phyloP scores from a whole-genome alignment of 1,139 yeast genomes.

The Citeromyces hawaiiensis region DNA sequence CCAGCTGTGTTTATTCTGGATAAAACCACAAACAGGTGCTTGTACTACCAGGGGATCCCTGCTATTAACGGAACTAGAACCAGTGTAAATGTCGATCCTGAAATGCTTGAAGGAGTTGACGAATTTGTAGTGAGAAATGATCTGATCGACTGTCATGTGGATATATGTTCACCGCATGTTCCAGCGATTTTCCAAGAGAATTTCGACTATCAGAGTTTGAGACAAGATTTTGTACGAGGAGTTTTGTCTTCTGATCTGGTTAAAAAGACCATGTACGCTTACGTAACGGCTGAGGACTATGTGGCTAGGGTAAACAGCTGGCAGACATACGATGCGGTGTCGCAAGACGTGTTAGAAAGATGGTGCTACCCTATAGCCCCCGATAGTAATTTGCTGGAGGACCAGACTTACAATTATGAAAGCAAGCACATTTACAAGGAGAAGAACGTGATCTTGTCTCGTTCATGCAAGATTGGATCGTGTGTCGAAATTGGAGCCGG shows the following conservation, averaged over 20 bases:
- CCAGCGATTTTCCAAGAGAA: slow-evolving; percentile 94
- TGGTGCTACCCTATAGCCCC: slow-evolving; percentile 91
- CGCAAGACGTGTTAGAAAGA: slow-evolving; percentile 83
- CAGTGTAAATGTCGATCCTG: slow-evolving; percentile 66
- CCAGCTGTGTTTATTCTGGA: slow-evolving; percentile 82
- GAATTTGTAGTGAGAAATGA: slow-evolving; percentile 79
- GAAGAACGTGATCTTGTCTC: slow-evolving; percentile 73
- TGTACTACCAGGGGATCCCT: slow-evolving; percentile 70
- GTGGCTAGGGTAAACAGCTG: slow-evolving; percentile 92
- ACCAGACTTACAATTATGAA: slow-evolving; percentile 66
- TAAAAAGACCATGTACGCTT: slow-evolving; percentile 84
- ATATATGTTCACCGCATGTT: slow-evolving; percentile 87
- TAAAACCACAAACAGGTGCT: slow-evolving; percentile 56
- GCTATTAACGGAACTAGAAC: slow-evolving; percentile 33
- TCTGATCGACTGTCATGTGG: slow-evolving; percentile 90
- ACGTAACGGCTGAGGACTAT: slow-evolving; percentile 60
- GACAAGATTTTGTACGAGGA: slow-evolving; percentile 84
- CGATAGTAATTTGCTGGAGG: slow-evolving; percentile 62
- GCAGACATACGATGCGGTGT: slow-evolving; percentile 83
- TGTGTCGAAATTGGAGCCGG: slow-evolving; percentile 70
- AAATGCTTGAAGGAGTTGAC: slow-evolving; percentile 65
- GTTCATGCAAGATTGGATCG: slow-evolving; percentile 72
- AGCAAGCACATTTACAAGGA: slow-evolving; percentile 81
- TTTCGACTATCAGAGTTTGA: slow-evolving; percentile 79
- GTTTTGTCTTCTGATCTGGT: slow-evolving; percentile 82